Evolutionary conservation across 768 basidiomycete genomes (phyloP).

Genomic region (Bullera alba): DNA sequence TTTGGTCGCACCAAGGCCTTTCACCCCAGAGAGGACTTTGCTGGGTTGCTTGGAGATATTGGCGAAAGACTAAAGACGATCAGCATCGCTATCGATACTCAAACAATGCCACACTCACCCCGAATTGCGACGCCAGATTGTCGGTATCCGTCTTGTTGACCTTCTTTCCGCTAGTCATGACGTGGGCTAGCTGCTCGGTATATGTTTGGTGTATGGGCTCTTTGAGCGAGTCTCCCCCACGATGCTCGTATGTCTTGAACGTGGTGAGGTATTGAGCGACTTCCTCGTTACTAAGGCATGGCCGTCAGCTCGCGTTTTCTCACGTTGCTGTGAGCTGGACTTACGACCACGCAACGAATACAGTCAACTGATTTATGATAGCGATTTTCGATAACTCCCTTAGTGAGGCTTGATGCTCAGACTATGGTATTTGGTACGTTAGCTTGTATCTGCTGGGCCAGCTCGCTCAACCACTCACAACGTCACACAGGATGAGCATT

Average conservation of each 20-base stretch:
- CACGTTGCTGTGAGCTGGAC: constrained; percentile 22
- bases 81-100: not conserved
- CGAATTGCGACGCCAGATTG: constrained; percentile 83
- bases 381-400: constrained; percentile 89
- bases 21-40: constrained; percentile 71
- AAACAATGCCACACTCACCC: constrained; percentile 58
- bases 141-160: constrained; percentile 98
- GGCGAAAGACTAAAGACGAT: constrained; percentile 64
- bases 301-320: not conserved
- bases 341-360: constrained; percentile 87
- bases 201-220: constrained; percentile 86
- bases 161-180: constrained; percentile 80
- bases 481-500: constrained; percentile 81
- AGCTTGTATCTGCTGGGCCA: not conserved
- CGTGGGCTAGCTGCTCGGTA: constrained; percentile 65
- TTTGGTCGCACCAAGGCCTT: constrained; percentile 90
- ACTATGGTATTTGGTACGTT: constrained; percentile 49
- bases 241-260: constrained; percentile 90
- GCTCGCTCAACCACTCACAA: constrained; percentile 55
- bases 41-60: constrained; percentile 66
- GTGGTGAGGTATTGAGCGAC: constrained; percentile 83
- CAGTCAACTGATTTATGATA: constrained; percentile 84
- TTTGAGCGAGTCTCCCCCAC: constrained; percentile 86
- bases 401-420: constrained; percentile 83
- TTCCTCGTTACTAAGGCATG: constrained; percentile 70